Conservation (phyloP, 345 rosid genomes). For the Citrus glauca region DNA sequence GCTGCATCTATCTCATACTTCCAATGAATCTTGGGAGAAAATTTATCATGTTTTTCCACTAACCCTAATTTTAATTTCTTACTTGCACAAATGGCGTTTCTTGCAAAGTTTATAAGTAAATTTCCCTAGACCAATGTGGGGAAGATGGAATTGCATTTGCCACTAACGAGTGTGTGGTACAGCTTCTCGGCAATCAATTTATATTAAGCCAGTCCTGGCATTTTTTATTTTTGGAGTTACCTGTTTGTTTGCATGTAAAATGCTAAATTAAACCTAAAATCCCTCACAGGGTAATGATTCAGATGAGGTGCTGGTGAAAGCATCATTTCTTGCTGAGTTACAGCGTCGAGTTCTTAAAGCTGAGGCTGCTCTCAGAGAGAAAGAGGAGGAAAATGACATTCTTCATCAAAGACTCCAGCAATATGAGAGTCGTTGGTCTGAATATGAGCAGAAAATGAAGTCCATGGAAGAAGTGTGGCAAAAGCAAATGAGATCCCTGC, state of each 20-base stretch:
- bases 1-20: background rate
- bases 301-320: constrained; percentile 84
- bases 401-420: constrained; percentile 93
- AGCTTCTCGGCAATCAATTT: background rate
- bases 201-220: background rate
- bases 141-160: background rate
- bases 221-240: background rate
- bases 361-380: constrained; percentile 81
- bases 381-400: constrained; percentile 96
- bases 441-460: constrained; percentile 91
- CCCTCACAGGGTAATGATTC: constrained; percentile 52
- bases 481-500: constrained; percentile 95
- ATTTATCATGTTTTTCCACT: background rate
- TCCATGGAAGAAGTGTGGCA: constrained; percentile 99
- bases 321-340: constrained; percentile 81
- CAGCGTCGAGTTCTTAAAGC: constrained; percentile 92
- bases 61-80: background rate
- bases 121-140: background rate
- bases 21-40: background rate
- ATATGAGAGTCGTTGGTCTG: constrained; percentile 95
- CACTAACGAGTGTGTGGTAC: background rate
- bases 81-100: background rate
- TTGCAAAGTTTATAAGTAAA: background rate
- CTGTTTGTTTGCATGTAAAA: background rate
- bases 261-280: constrained; percentile 7